phyloP scores from a whole-genome alignment of 164 flowering plant species.

The Aristolochia contorta region DNA sequence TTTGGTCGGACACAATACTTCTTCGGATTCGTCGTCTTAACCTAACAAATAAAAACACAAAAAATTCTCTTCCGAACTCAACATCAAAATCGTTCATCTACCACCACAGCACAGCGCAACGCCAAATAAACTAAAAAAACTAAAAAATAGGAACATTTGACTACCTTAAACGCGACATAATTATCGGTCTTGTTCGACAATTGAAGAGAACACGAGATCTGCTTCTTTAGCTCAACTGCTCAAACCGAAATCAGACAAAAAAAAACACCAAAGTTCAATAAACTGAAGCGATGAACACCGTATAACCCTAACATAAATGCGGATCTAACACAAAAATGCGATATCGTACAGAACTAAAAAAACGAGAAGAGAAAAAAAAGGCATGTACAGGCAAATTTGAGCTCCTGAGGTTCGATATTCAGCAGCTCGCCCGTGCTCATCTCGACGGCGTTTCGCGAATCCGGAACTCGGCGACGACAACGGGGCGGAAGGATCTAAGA shows the following conservation, averaged over 20 bases:
- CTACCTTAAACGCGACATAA: slow-evolving; percentile 83
- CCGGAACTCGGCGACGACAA: background rate
- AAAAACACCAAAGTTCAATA: background rate
- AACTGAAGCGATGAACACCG: slow-evolving; percentile 1
- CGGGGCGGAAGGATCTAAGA: slow-evolving; percentile 1
- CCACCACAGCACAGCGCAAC: background rate
- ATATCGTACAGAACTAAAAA: background rate
- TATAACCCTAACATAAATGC: background rate
- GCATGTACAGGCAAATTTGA: slow-evolving; percentile 27
- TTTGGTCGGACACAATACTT: slow-evolving; percentile 81
- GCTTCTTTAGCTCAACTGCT: slow-evolving; percentile 74
- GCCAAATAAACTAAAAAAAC: slow-evolving; percentile 4
- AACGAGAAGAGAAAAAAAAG: background rate
- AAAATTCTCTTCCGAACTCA: background rate
- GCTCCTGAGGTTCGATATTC: slow-evolving; percentile 30
- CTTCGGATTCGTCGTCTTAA: slow-evolving; percentile 83
- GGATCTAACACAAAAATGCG: background rate
- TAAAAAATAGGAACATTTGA: background rate
- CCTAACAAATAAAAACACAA: slow-evolving; percentile 20
- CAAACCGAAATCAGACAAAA: slow-evolving; percentile 1
- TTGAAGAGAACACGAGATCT: slow-evolving; percentile 79
- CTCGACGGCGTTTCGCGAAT: slow-evolving; percentile 1
- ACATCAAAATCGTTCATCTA: background rate
- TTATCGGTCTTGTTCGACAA: slow-evolving; percentile 58
- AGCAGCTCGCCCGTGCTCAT: slow-evolving; percentile 30